Evolutionary conservation across 495 filamentous ascomycete genomes (phyloP).

Genomic region (Penicillium daleae): DNA sequence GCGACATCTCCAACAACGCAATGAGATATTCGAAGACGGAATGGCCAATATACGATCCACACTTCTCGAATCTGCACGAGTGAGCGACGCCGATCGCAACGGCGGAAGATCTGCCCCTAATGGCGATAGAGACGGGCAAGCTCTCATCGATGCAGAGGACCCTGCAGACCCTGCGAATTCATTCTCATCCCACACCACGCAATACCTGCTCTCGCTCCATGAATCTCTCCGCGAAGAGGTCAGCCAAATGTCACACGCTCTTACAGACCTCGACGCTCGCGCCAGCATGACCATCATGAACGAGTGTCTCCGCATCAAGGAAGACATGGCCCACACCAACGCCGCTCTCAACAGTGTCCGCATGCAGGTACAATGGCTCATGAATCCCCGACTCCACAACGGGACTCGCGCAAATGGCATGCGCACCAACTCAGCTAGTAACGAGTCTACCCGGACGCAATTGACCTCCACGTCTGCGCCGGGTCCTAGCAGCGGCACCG

Average conservation of each 20-base stretch:
- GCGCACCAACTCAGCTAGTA: conserved; percentile 27
- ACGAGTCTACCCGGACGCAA: conserved; percentile 21
- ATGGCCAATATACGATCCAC: conserved; percentile 52
- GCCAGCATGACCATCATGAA: conserved; percentile 71
- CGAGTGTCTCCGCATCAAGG: conserved; percentile 66
- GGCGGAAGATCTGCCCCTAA: conserved; percentile 10
- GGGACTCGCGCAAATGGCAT: conserved; percentile 31
- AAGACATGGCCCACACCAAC: conserved; percentile 69
- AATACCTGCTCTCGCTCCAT: conserved; percentile 68
- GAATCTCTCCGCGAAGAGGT: conserved; percentile 71
- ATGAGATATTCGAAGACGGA: conserved; percentile 61
- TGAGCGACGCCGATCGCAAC: neutral
- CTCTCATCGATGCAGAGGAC: conserved; percentile 21
- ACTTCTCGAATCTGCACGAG: conserved; percentile 41
- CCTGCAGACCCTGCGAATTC: conserved; percentile 26
- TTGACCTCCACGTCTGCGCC: conserved; percentile 28
- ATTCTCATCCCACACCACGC: conserved; percentile 46
- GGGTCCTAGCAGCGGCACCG: conserved; percentile 34
- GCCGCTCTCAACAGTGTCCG: conserved; percentile 65
- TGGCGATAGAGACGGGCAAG: conserved; percentile 11
- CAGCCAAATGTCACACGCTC: conserved; percentile 56
- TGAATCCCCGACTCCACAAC: conserved; percentile 61
- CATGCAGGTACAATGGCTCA: conserved; percentile 72
- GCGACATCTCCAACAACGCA: conserved; percentile 58
- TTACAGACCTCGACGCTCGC: conserved; percentile 65